These are phyloP conservation scores for Salix udensis DNA, from an alignment of 345 rosid species.

Conservation along the genomic window DNA sequence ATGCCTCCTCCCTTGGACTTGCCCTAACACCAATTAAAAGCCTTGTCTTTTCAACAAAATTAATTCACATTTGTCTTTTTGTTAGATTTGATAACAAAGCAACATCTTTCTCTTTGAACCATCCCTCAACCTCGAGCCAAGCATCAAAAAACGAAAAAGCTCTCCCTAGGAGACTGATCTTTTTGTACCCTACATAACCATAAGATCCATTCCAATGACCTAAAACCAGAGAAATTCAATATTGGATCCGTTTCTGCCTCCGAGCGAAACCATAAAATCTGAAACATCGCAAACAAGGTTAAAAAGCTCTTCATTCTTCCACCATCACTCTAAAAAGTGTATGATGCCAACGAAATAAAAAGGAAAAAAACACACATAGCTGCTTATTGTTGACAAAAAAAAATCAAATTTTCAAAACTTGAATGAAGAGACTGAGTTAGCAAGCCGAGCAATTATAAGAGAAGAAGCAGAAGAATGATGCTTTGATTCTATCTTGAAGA, in stretches of 20 bases:
- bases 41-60: no score
- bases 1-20: no score
- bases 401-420: neutral
- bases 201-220: neutral
- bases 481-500: conserved; percentile 26
- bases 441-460: neutral
- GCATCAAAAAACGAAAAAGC: neutral
- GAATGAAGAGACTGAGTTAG: no score
- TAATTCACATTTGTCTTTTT: neutral
- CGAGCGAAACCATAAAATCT: conserved; percentile 94
- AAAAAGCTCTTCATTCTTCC: conserved; percentile 1
- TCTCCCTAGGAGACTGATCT: neutral
- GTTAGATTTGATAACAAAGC: conserved; percentile 3
- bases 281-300: conserved; percentile 16
- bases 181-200: neutral
- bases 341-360: neutral
- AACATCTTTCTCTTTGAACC: neutral
- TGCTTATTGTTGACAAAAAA: neutral
- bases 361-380: neutral
- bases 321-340: neutral
- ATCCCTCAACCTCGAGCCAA: neutral
- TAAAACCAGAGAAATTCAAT: conserved; percentile 1
- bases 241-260: conserved; percentile 93
- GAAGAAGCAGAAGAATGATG: neutral
- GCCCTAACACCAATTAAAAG: no score